Base-by-base conservation (phyloP, 2,329 filamentous ascomycete species). In the Tympanopsis confertula region DNA sequence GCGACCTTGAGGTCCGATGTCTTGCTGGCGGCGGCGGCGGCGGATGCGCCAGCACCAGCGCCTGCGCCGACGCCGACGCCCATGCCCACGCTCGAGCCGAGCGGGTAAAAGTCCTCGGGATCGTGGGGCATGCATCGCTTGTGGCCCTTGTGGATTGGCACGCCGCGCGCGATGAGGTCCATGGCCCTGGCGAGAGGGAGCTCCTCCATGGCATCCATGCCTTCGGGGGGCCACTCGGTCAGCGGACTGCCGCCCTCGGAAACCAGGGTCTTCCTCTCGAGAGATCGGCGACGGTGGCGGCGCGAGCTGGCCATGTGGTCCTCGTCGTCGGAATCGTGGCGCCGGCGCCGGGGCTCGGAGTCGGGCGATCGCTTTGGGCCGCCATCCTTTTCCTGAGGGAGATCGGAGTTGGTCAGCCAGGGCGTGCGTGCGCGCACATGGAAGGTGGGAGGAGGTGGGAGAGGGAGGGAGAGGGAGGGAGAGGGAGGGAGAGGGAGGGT, bases 111-210 rank as follows among this genome's bases (percentile, higher is more conserved):
- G 41, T 68, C 54, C 13, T 76, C 67, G 0, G 69, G 59, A 14
- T 45, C 44, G 44, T 79, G 71, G 5, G 73, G 66, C 29, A 79
- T 65, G 3, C 63, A 49, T 28, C 62, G 60, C 47, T 65, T 68
- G 50, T 71, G 64, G 15, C 76, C 76, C 39, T 63, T 69, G 52
- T 74, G 69, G 2, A 62, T 59, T 4, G 75, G 71, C 2, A 69
- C 73, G 4, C 76, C 76, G 5, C 65, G 61, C n/a, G 65, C 63
- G 43, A 80, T 71, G 41, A 77, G 60, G 36, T 74, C 66, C 56
- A 69, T 66, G 7, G 75, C 76, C 35, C 68, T 65, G 32, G 62
- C 63, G 13, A 70, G 65, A 1, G 66, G 57, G 5, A 80, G 60
- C 42, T 71, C 66, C 26, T 71, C 68, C 18, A 63, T 52, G 32